phyloP scores from a whole-genome alignment of 1,284 basidiomycete species.

The Cutaneotrichosporon mucoides region DNA sequence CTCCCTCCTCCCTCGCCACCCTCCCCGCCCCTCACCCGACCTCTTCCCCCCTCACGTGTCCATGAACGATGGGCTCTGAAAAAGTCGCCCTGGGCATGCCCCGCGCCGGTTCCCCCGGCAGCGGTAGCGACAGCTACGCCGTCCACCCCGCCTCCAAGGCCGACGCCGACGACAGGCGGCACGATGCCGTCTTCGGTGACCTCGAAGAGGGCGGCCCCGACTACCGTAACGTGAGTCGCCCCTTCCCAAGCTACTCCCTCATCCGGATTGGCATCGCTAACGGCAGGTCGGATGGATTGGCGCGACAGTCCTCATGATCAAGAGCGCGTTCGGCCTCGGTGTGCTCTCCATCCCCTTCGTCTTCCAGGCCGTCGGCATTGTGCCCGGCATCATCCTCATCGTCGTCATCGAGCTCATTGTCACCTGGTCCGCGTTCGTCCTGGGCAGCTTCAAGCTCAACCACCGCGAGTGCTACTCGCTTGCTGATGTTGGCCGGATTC shows the following conservation, averaged over 20 bases:
- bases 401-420: conserved; percentile 38
- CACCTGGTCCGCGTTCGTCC: conserved; percentile 31
- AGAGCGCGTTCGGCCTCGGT: conserved; percentile 59
- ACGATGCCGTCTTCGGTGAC: conserved; percentile 33
- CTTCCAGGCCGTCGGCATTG: conserved; percentile 55
- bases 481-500: conserved; percentile 29
- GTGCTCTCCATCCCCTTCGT: conserved; percentile 58
- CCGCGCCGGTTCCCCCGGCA: neutral
- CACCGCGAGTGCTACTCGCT: conserved; percentile 27
- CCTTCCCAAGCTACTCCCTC: neutral
- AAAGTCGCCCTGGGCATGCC: neutral
- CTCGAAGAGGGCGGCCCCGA: conserved; percentile 27
- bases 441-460: conserved; percentile 25
- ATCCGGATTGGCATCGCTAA: neutral
- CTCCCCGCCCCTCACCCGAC: no score
- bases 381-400: conserved; percentile 57
- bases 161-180: neutral
- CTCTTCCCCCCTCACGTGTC: neutral
- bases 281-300: conserved; percentile 18
- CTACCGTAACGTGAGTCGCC: conserved; percentile 27
- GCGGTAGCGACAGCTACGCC: neutral
- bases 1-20: no score
- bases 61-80: neutral
- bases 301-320: conserved; percentile 56
- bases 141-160: neutral